Evolutionary conservation across 2,329 filamentous ascomycete species (phyloP), one percentile per base, ranked within the genome.

Genomic region (Arachnomyces sp.): DNA sequence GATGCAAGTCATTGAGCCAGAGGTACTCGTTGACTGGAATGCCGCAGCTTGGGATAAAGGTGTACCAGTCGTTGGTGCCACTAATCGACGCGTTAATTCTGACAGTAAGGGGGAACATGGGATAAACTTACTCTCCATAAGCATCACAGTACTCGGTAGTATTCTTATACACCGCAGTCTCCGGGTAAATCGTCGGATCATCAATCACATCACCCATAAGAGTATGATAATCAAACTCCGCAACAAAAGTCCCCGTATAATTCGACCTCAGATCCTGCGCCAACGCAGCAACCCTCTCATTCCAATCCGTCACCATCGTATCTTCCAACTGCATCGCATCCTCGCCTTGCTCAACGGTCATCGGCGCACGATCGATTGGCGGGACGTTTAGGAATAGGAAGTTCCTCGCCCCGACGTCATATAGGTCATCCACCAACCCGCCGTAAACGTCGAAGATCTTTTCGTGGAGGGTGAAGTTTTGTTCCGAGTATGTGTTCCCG

Each of bases 341-440:
- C 9, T 28, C 15, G 4, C 45, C 45, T 30, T 48, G 29, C 13
- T 14, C 13, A n/a, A 17, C 34, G 2, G 37, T 43, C 17, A 43
- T 4, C 15, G 41, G 41, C 17, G 36, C 25, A 11, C 41, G 41
- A 21, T 43, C 41, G 21, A 43, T 30, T 3, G 70, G 74, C 7
- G 77, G 76, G 1, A 78, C 74, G 28, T 66, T 74, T 14, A 80
- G 44, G 38, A 79, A 64, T 3, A 68, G 65, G 44, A 79, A 78
- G 42, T 77, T 76, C 3, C 75, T 58, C 1, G 67, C 66, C 0
- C 75, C 76, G 2, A 64, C 59, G 3, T 59, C 52, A 45, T 75
- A 75, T 5, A 80, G 56, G 13, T 61, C 49, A 40, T 66, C 52
- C 44, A 68, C 38, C 43, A 65, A 54, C 3, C 52, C 46, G 41